Conservation (phyloP, 352 stramenopile genomes). For the Globisporangium parvum region DNA sequence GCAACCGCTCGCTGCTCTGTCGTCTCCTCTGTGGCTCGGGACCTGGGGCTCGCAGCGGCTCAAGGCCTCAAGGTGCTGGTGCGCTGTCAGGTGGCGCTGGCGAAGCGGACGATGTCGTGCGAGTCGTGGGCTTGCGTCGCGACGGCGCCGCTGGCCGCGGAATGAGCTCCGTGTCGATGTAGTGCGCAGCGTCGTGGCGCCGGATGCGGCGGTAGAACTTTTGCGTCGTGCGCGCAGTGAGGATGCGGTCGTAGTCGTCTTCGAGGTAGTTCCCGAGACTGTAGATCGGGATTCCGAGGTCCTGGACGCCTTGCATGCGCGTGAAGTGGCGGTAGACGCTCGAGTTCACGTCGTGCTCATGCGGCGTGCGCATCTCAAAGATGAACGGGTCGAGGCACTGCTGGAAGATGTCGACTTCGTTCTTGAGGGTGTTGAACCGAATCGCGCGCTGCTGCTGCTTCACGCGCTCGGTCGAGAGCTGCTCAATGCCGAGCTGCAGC, state of each 20-base stretch:
- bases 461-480: slow-evolving; percentile 51
- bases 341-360: slow-evolving; percentile 50
- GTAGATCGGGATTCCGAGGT: slow-evolving; percentile 76
- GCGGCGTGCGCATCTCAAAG: slow-evolving; percentile 44
- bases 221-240: slow-evolving; percentile 37
- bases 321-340: slow-evolving; percentile 72
- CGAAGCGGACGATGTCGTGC: background rate
- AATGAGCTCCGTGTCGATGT: slow-evolving; percentile 55
- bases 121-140: background rate
- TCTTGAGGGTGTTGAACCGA: slow-evolving; percentile 62
- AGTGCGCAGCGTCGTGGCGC: slow-evolving; percentile 46
- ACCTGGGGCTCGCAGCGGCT: too few relatives aligned
- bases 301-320: slow-evolving; percentile 55
- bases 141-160: slow-evolving; percentile 17
- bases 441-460: slow-evolving; percentile 46
- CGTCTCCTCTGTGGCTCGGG: background rate
- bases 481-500: slow-evolving; percentile 47
- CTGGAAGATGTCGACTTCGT: slow-evolving; percentile 79
- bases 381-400: slow-evolving; percentile 65
- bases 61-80: too few relatives aligned
- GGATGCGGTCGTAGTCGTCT: slow-evolving; percentile 43
- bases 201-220: slow-evolving; percentile 46
- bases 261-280: slow-evolving; percentile 44
- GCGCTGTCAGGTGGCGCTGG: too few relatives aligned
- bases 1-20: background rate